Base-by-base conservation (phyloP, 2,329 filamentous ascomycete species). In the Cladosporium sp. region DNA sequence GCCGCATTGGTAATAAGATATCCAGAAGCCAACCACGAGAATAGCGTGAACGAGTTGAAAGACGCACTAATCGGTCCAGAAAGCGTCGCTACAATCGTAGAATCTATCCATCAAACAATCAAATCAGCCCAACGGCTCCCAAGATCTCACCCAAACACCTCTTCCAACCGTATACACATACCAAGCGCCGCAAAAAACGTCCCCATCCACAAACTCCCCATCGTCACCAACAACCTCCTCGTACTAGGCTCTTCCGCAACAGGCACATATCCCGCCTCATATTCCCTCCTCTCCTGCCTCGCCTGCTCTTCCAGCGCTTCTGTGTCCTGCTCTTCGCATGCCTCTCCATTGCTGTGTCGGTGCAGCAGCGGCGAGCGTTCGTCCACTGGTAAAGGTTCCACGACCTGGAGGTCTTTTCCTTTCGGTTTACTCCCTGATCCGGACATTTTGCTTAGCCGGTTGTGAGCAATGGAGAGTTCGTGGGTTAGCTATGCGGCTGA, bases 1-100 rank as follows among this genome's bases (percentile, higher is more conserved):
- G 92, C 92, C 1, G 93, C 91, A 77, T 94, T 96, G 71, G 92
- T 90, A 73, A 97, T 93, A 32, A 96, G 85, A 76, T 96, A 97
- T 24, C 92, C 90, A 0, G 92, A 91, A 0, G 92, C 93, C 8
- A 97, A 87, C 93, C 93, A 97, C 0, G 92, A 93, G 54, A 96
- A 84, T 4, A 95, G 83, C 24, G 89, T 90, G 32, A 96, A 86
- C 0, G 92, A 96, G 66, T 89, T 84, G 79, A 97, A 96, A 52
- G 90, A 90, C 75, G 88, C 91, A 28, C 91, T 91, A 69, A 97
- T 96, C 8, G 93, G 92, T 0, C 87, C 91, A 0, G 91, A 90
- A 1, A 97, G 85, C 0, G 93, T 97, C 10, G 93, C 92, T 71
- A 96, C 92, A 69, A 97, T 90, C 58, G 92, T 95, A 1, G 86